Base-by-base conservation (phyloP, 2,329 filamentous ascomycete genomes). In the Aspergillus arachidicola region DNA sequence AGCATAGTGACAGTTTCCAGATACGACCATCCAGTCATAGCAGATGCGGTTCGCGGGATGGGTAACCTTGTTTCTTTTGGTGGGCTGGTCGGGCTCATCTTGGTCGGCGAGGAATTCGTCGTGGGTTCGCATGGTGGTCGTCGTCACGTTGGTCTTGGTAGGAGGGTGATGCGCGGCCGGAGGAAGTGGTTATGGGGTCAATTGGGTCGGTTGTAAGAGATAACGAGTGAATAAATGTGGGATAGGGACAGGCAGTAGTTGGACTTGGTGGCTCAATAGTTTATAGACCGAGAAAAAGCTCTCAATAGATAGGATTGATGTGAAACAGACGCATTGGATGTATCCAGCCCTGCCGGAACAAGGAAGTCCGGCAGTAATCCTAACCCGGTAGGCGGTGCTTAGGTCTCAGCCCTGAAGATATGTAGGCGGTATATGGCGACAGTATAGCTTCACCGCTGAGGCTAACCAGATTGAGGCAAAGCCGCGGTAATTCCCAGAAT, bases 21-120 rank as follows among this genome's bases (percentile, higher is more conserved):
- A 64, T 12, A 71, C 66, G 41, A 73, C 59, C 71, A 73, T 70
- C 72, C 72, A 23, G 69, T 73, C 70, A 76, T 78, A 36, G 73
- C 67, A 63, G 81, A 81, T 2, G 69, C 71, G 28, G 74, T 76
- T 12, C 81, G 72, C 57, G 76, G 80, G 1, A 69, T 68, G 28
- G 4, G 61, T 19, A 16, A 43, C 43, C 26, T 64, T 60, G 41
- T 50, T 63, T 30, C 63, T 61, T 36, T 66, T 66, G n/a, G 60
- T 63, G 6, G 57, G 61, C 30, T 38, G 34, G 19, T 66, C 59
- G 32, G 26, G 32, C 12, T 38, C 46, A 10, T 64, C 45, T 14
- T 45, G 38, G 51, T 64, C 62, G 16, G 14, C 36, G 12, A 43
- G 34, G 59, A 64, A 59, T 14, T 64, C 59, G 26, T 64, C 62